Percentiles rank a stretch among this genome's conserved stretches.
Evolutionary conservation across 23 red algal species (phyloP).

Genomic region (Gracilariopsis chorda): DNA sequence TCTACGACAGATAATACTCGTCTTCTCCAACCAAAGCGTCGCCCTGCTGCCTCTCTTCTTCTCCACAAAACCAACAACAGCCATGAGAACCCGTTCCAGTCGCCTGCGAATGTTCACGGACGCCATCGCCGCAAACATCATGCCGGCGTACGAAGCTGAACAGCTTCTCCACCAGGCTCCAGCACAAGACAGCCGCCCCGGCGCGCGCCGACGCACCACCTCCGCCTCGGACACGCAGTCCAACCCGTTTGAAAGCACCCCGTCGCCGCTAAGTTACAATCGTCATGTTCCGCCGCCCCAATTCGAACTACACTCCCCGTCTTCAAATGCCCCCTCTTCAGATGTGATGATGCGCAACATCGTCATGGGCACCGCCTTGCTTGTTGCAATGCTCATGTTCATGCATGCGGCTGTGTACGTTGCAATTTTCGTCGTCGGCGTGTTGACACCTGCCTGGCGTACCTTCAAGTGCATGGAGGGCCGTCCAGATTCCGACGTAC

Average conservation of each 20-base stretch:
- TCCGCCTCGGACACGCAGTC: not conserved
- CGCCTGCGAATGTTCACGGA: not conserved
- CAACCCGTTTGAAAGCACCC: not conserved
- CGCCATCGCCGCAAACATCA: not conserved
- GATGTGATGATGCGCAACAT: constrained; percentile 43
- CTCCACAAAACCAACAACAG: too few relatives aligned
- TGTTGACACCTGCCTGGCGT: constrained; percentile 42
- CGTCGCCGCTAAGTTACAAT: too few relatives aligned
- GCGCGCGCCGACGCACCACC: too few relatives aligned
- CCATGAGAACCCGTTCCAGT: not conserved
- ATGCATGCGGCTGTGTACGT: constrained; percentile 9
- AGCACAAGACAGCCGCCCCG: too few relatives aligned
- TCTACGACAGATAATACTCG: too few relatives aligned
- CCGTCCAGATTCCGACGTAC: not conserved
- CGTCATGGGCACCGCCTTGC: not conserved
- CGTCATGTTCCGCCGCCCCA: not conserved
- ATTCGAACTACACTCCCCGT: not conserved
- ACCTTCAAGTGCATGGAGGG: constrained; percentile 34
- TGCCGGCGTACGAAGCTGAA: not conserved
- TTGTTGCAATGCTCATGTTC: constrained; percentile 1
- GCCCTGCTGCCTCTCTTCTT: too few relatives aligned
- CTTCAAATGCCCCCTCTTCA: too few relatives aligned
- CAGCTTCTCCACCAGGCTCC: not conserved
- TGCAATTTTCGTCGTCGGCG: constrained; percentile 20
- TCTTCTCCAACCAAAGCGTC: too few relatives aligned